Conservation (phyloP, 1,284 basidiomycete species). For the Ceratobasidium sp. region DNA sequence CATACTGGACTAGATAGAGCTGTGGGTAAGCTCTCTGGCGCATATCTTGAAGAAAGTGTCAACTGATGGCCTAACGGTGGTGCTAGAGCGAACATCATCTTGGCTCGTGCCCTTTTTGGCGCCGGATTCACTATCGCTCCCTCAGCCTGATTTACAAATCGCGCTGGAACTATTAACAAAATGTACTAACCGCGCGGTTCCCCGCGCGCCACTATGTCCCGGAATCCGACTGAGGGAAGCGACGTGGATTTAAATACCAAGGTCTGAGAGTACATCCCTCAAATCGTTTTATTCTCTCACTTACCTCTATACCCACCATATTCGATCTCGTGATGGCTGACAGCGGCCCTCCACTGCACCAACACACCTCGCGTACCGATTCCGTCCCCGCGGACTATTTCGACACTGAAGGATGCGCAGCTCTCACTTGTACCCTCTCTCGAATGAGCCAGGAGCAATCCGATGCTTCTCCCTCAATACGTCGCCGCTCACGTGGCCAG, state of each 20-base stretch:
- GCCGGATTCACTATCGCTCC: neutral
- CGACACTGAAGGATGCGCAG: constrained; percentile 39
- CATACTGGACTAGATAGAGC: too few species aligned
- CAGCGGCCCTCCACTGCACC: constrained; percentile 10
- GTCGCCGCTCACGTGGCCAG: constrained; percentile 7
- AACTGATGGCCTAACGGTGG: too few species aligned
- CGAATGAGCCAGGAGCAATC: constrained; percentile 36
- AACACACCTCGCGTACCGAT: constrained; percentile 15
- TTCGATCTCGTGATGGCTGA: neutral
- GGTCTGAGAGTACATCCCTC: neutral
- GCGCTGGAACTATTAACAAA: neutral
- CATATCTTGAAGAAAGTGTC: neutral
- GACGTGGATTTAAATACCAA: constrained; percentile 8
- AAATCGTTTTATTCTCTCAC: neutral
- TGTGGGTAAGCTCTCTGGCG: neutral
- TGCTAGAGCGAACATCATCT: too few species aligned
- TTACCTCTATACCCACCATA: neutral
- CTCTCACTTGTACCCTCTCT: constrained; percentile 31
- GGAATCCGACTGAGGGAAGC: neutral
- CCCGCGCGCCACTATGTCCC: neutral
- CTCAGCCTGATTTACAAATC: neutral
- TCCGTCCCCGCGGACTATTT: constrained; percentile 34
- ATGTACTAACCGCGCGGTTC: neutral
- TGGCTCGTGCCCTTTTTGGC: too few species aligned
- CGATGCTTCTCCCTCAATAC: neutral